Evolutionary conservation across 2,329 filamentous ascomycete genomes (phyloP).

Genomic region (Fusarium mundagurra): DNA sequence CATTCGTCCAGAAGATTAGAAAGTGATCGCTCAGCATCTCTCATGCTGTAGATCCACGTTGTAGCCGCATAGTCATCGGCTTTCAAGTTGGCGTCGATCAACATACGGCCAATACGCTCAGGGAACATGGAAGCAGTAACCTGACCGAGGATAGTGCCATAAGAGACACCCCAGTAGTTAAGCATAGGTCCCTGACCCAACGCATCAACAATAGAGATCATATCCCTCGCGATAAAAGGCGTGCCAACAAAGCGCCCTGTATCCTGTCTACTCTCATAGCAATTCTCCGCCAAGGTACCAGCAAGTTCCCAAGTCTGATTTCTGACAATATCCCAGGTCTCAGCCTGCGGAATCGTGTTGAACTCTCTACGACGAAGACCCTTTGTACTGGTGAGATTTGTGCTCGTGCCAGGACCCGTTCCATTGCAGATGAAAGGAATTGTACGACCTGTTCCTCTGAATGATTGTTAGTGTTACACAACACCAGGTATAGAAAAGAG

Average conservation of each 20-base stretch:
- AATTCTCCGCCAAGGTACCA: background rate
- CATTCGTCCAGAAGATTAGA: constrained; percentile 1
- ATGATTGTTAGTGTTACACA: background rate
- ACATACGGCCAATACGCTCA: constrained; percentile 25
- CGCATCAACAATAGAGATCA: constrained; percentile 48
- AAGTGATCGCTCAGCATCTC: background rate
- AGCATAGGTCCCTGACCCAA: constrained; percentile 47
- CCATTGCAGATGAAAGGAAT: constrained; percentile 4
- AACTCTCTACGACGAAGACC: background rate
- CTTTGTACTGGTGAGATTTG: background rate
- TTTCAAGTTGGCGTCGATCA: constrained; percentile 29
- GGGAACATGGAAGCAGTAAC: constrained; percentile 38
- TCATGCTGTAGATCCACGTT: background rate
- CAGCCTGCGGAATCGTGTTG: background rate
- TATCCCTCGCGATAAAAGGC: constrained; percentile 48
- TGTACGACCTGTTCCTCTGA: constrained; percentile 6
- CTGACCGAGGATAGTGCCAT: constrained; percentile 33
- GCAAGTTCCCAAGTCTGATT: background rate
- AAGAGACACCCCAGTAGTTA: constrained; percentile 47
- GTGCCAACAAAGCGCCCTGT: constrained; percentile 45
- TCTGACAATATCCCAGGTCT: background rate
- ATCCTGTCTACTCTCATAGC: constrained; percentile 33
- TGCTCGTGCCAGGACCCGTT: rapidly evolving
- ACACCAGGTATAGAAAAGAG: rapidly evolving
- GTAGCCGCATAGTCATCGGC: constrained; percentile 15